phyloP scores from a whole-genome alignment of 371 early-diverging fungal species.

The Globomyces sp. region DNA sequence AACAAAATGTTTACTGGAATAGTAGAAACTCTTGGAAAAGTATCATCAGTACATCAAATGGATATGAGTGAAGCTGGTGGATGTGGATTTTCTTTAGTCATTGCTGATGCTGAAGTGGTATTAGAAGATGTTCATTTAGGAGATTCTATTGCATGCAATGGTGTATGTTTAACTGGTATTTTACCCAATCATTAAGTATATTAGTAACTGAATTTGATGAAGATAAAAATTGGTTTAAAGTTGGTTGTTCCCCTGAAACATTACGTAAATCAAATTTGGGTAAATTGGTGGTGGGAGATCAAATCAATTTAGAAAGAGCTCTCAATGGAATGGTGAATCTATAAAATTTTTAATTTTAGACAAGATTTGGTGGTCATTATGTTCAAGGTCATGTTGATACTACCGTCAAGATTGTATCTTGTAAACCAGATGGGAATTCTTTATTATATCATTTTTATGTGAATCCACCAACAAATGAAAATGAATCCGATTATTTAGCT shows the following conservation, averaged over 20 bases:
- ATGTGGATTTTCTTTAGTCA: conserved; percentile 79
- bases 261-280: conserved; percentile 88
- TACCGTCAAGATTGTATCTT: conserved; percentile 68
- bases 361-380: conserved; percentile 94
- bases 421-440: conserved; percentile 84
- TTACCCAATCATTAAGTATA: too few species aligned
- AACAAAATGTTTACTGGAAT: conserved; percentile 93
- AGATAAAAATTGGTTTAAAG: conserved; percentile 69
- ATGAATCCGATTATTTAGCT: conserved; percentile 56
- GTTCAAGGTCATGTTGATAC: conserved; percentile 96
- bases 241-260: conserved; percentile 91
- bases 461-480: conserved; percentile 11
- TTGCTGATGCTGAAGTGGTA: conserved; percentile 68
- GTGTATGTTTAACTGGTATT: conserved; percentile 82
- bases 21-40: conserved; percentile 85
- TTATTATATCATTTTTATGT: conserved; percentile 76
- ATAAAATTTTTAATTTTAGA: conserved; percentile 19
- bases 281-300: conserved; percentile 72
- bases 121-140: conserved; percentile 87
- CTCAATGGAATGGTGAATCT: conserved; percentile 58
- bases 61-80: conserved; percentile 80
- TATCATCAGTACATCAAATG: conserved; percentile 60
- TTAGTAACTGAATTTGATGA: conserved; percentile 81
- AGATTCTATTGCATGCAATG: conserved; percentile 93
- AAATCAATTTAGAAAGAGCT: conserved; percentile 89